These are phyloP conservation scores for Phaeodactylum tricornutum DNA, from an alignment of 108 stramenopile species.

Conservation along the genomic window DNA sequence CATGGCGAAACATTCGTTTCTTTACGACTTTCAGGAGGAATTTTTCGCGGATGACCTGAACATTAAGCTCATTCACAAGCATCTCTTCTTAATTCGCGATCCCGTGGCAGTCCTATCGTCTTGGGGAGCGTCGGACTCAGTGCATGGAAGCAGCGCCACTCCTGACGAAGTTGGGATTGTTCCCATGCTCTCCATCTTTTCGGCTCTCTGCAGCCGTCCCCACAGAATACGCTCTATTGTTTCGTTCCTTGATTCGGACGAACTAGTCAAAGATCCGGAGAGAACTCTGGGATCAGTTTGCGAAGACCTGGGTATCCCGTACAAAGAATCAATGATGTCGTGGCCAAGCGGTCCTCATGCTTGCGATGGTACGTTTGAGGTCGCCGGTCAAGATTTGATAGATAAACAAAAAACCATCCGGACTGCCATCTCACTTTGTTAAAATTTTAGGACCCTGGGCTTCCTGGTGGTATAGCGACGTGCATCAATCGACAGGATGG, in stretches of 20 bases:
- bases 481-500: constrained; percentile 75
- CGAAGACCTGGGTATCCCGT: constrained; percentile 43
- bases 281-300: constrained; percentile 37
- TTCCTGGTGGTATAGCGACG: constrained; percentile 68
- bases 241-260: constrained; percentile 78
- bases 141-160: constrained; percentile 50
- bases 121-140: constrained; percentile 45
- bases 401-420: too few species aligned
- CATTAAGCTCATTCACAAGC: constrained; percentile 11
- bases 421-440: too few species aligned
- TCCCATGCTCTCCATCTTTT: constrained; percentile 60
- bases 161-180: constrained; percentile 77
- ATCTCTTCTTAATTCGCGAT: constrained; percentile 11
- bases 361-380: too few species aligned
- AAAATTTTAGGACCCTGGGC: constrained; percentile 85
- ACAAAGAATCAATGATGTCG: constrained; percentile 51
- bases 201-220: constrained; percentile 26
- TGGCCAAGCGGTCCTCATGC: constrained; percentile 55
- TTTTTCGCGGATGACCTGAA: constrained; percentile 19
- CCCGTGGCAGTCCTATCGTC: constrained; percentile 36
- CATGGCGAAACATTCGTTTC: constrained; percentile 77
- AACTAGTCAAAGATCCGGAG: constrained; percentile 55
- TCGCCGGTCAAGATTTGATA: too few species aligned
- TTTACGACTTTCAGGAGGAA: constrained; percentile 61
- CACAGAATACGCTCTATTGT: constrained; percentile 39